Evolutionary conservation across 192 early-diverging fungal genomes (phyloP), one percentile per base, ranked within the genome.

Genomic region (Coemansia sp.): DNA sequence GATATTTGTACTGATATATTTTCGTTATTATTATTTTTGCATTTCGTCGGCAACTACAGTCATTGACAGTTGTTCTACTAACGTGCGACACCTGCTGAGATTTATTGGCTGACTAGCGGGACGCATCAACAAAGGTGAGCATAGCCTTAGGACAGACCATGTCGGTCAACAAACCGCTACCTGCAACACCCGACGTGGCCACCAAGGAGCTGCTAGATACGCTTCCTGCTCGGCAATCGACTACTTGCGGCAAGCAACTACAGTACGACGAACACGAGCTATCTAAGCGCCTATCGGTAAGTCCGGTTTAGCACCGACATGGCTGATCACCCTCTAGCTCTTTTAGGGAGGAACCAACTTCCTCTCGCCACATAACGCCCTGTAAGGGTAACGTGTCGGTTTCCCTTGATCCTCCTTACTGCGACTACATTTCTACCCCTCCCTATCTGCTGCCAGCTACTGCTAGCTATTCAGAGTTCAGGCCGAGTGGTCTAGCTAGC

Each of bases 111-210:
- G 51, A 53, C 51, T 14, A 14, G 27, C 51, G 51, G 51, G 27
- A 54, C 51, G 27, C 51, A 13, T 54, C 24, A 48, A 21, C 46
- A 48, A 19, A 48, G 19, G 19, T 19, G 46, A 21, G 6, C 46
- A 48, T 48, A 48, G 46, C 21, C 46, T n/a, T n/a, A 31, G 29
- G 24, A 24, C 33, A 61, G 59, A 13, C 59, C 17, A 81, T 75
- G 78, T 68, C 78, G n/a, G 73, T 75, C 45, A 75, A 75, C 67
- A 75, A 75, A 31, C 73, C 78, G 10, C 54, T 81, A 67, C 73
- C 78, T 0, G 69, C 50, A n/a, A 66, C 73, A 21, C 73, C 70
- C 3, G 70, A 66, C 48, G 31, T 39, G 42, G 33, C 41, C 60
- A 34, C 45, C 16, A 36, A 63, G 44, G 64, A 73, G 35, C 46